A percentile compares a stretch with the other conserved stretches of the same genome.
Evolutionary conservation across 2,329 filamentous ascomycete genomes (phyloP).

Genomic region (Cladophialophora exuberans): DNA sequence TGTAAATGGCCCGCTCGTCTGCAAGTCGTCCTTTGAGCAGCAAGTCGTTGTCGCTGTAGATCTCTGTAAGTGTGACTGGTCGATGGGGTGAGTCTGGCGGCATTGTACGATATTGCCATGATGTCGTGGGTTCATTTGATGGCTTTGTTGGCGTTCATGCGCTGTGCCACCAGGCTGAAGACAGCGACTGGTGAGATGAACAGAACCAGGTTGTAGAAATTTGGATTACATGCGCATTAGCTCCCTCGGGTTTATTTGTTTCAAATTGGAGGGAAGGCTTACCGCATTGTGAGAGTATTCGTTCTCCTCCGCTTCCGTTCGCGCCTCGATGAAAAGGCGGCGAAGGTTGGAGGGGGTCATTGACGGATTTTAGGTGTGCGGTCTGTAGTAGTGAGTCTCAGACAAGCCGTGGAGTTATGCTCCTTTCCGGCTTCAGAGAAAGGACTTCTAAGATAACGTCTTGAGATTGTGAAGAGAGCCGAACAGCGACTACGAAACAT

Average conservation of each 20-base stretch:
- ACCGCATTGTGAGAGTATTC: constrained; percentile 93
- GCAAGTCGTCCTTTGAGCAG: too few relatives aligned
- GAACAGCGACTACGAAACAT: too few relatives aligned
- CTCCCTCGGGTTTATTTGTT: neutral
- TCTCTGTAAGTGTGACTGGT: neutral
- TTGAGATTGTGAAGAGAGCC: too few relatives aligned
- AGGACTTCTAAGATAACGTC: too few relatives aligned
- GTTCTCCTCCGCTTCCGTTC: constrained; percentile 91
- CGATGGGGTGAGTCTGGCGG: too few relatives aligned
- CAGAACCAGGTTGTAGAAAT: constrained; percentile 97
- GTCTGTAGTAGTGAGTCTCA: too few relatives aligned
- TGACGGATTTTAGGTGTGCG: too few relatives aligned
- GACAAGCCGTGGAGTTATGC: too few relatives aligned
- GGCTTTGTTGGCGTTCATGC: constrained; percentile 60
- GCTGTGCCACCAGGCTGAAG: constrained; percentile 90
- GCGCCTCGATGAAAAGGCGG: constrained; percentile 90
- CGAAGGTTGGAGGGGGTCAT: constrained; percentile 81
- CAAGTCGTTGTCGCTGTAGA: neutral
- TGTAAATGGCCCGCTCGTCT: too few relatives aligned
- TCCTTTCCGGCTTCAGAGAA: too few relatives aligned
- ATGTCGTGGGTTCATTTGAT: constrained; percentile 36
- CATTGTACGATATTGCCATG: neutral
- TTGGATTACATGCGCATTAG: constrained; percentile 14
- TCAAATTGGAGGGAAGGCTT: constrained; percentile 43
- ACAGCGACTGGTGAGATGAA: constrained; percentile 96